Evolutionary conservation across 768 basidiomycete species (phyloP).

Genomic region (Boletus speciosus): DNA sequence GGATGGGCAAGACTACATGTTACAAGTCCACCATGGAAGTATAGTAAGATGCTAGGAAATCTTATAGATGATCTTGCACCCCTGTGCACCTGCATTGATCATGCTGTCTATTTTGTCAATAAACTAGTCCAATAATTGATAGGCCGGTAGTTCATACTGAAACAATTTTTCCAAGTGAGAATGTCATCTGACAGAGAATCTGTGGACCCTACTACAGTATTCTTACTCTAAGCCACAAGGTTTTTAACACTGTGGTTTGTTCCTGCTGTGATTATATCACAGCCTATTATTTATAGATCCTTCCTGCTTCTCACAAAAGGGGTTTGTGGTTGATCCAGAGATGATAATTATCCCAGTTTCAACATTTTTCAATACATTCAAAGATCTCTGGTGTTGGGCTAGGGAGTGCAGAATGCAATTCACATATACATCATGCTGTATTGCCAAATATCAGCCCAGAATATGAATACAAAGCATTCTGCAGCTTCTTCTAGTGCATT

Average conservation of each 20-base stretch:
- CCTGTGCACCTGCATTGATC: constrained; percentile 18
- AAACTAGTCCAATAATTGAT: constrained; percentile 13
- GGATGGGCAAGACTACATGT: constrained; percentile 17
- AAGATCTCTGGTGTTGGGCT: neutral
- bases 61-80: constrained; percentile 22
- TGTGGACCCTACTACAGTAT: neutral
- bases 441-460: no score
- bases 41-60: constrained; percentile 28
- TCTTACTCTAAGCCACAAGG: constrained; percentile 1
- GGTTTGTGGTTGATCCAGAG: no score
- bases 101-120: constrained; percentile 22
- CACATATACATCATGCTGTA: neutral
- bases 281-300: no score
- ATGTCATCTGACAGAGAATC: neutral
- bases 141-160: constrained; percentile 10
- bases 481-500: neutral
- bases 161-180: constrained; percentile 9
- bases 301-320: no score
- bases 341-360: constrained; percentile 1
- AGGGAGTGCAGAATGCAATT: neutral
- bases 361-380: constrained; percentile 6
- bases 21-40: constrained; percentile 23
- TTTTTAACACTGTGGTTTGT: neutral
- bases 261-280: no score
- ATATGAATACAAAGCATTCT: neutral